These are phyloP conservation scores for Suillus ampliporus DNA, from an alignment of 768 basidiomycete genomes.

Conservation along the genomic window DNA sequence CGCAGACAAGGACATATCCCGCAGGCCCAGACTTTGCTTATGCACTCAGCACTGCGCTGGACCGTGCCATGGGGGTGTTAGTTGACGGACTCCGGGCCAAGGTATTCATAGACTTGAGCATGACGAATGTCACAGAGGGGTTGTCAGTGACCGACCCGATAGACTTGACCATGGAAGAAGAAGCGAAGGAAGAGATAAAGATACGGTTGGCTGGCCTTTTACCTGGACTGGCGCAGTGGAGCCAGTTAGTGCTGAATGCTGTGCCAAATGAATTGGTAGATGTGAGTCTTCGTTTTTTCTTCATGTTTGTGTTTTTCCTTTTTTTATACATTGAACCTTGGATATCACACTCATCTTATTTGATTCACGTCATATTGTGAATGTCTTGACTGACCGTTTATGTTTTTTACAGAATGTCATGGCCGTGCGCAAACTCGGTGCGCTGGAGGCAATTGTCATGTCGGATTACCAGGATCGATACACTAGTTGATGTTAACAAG, in stretches of 20 bases:
- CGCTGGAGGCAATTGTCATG: conserved; percentile 76
- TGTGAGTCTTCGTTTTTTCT: conserved; percentile 51
- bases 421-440: conserved; percentile 65
- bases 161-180: conserved; percentile 17
- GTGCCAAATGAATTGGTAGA: conserved; percentile 84
- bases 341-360: neutral
- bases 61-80: conserved; percentile 67
- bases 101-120: conserved; percentile 54
- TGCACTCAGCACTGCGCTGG: conserved; percentile 77
- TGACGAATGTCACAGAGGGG: conserved; percentile 12
- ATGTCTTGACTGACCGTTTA: conserved; percentile 8
- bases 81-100: conserved; percentile 66
- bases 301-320: neutral
- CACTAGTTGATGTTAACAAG: neutral
- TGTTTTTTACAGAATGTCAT: conserved; percentile 58
- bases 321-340: neutral
- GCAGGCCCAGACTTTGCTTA: conserved; percentile 70
- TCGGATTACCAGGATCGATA: conserved; percentile 63
- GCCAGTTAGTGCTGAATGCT: conserved; percentile 65
- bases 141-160: conserved; percentile 26
- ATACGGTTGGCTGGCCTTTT: conserved; percentile 80
- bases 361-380: neutral
- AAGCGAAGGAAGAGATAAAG: conserved; percentile 48
- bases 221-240: conserved; percentile 83
- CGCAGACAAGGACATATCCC: conserved; percentile 69